Percentiles rank a stretch among this genome's conserved stretches.
phyloP scores from a whole-genome alignment of 305 asterid species.

The Striga hermonthica region DNA sequence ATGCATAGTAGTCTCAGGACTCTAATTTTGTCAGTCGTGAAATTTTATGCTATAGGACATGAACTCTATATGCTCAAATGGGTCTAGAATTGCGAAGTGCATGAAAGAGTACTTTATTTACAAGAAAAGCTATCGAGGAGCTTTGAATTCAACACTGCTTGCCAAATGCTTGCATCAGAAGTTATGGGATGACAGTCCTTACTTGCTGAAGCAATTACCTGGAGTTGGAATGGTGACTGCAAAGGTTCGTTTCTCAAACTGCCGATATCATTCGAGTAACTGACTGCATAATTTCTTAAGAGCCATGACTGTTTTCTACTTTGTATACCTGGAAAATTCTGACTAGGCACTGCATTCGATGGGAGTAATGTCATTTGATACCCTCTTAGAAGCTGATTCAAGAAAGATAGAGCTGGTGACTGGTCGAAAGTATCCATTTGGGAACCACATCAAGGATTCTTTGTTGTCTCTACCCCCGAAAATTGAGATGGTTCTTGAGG shows the following conservation, averaged over 20 bases:
- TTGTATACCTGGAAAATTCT: constrained; percentile 30
- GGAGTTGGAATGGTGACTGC: constrained; percentile 99
- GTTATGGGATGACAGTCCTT: constrained; percentile 80
- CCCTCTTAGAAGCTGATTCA: constrained; percentile 90
- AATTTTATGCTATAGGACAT: constrained; percentile 53
- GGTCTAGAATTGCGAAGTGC: constrained; percentile 92
- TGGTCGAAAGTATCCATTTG: constrained; percentile 92
- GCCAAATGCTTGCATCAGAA: constrained; percentile 69
- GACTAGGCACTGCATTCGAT: constrained; percentile 85
- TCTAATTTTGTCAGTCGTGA: constrained; percentile 21
- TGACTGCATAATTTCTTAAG: constrained; percentile 23
- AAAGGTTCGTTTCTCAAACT: constrained; percentile 56
- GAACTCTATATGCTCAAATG: constrained; percentile 84
- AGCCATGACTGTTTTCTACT: constrained; percentile 24
- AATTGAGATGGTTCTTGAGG: constrained; percentile 67
- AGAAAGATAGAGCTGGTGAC: constrained; percentile 90
- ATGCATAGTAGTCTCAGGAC: constrained; percentile 25
- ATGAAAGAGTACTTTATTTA: constrained; percentile 87
- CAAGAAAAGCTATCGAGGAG: constrained; percentile 79
- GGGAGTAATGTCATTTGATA: constrained; percentile 85
- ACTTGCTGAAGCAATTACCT: constrained; percentile 91
- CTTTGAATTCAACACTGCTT: constrained; percentile 60
- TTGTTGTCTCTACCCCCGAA: constrained; percentile 75
- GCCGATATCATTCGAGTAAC: constrained; percentile 23
- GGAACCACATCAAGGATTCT: constrained; percentile 93